A percentile compares a stretch with the other conserved stretches of the same genome.
Conservation (phyloP, 2,329 filamentous ascomycete genomes). For the Microcyclosporella mali region DNA sequence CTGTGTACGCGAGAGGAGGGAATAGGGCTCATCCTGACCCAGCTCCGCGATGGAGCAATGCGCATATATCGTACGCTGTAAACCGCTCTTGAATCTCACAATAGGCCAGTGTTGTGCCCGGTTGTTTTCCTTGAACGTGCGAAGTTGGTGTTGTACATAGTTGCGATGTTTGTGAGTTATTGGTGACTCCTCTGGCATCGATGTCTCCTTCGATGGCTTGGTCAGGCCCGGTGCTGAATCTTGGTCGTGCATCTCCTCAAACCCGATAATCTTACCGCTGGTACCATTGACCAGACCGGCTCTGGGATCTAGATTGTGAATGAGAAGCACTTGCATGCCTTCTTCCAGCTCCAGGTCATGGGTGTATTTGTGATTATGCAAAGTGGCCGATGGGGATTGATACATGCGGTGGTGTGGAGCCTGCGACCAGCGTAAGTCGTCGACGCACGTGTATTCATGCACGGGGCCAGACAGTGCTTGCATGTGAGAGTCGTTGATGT, state of each 20-base stretch:
- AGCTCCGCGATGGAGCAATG: conserved; percentile 45
- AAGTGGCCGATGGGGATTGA: neutral
- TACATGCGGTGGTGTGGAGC: conserved; percentile 1
- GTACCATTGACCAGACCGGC: conserved; percentile 44
- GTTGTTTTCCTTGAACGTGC: neutral
- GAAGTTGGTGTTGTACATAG: conserved; percentile 4
- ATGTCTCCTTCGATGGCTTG: neutral
- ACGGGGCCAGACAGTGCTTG: conserved; percentile 17
- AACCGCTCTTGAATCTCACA: conserved; percentile 48
- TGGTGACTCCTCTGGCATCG: neutral
- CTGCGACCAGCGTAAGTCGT: conserved; percentile 7
- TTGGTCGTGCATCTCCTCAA: conserved; percentile 1
- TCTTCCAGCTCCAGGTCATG: conserved; percentile 5
- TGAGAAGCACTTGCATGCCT: conserved; percentile 43
- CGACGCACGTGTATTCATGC: conserved; percentile 13
- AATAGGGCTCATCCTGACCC: conserved; percentile 42
- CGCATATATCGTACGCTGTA: conserved; percentile 41
- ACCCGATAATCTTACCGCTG: conserved; percentile 43
- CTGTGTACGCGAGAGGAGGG: conserved; percentile 51
- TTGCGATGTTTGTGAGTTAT: conserved; percentile 5
- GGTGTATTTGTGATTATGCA: conserved; percentile 7
- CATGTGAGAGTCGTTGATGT: conserved; percentile 26
- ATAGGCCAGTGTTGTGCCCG: conserved; percentile 36
- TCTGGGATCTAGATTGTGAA: conserved; percentile 44
- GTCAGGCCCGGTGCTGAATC: neutral